These are phyloP conservation scores for Kondoa malvinella DNA, from an alignment of 768 basidiomycete species.

Conservation along the genomic window DNA sequence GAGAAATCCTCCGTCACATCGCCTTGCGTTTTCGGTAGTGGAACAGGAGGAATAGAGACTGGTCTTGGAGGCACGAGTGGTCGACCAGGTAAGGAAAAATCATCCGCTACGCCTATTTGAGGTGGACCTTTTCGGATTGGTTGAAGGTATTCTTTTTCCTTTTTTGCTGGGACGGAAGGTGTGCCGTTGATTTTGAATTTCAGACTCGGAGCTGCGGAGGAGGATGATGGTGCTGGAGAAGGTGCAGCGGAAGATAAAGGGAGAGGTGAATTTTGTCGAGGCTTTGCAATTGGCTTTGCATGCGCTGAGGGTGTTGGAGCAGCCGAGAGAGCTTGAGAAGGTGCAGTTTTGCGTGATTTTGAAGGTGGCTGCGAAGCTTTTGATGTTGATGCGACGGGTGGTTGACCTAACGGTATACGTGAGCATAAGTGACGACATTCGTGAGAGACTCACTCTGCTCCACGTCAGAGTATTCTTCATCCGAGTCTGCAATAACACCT, in stretches of 20 bases:
- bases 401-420: no score
- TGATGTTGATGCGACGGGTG: not conserved
- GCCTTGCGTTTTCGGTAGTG: conserved; percentile 33
- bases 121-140: not conserved
- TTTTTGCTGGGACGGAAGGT: not conserved
- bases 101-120: conserved; percentile 4
- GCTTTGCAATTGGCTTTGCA: conserved; percentile 12
- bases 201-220: not conserved
- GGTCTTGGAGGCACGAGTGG: conserved; percentile 22
- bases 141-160: not conserved
- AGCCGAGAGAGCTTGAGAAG: not conserved
- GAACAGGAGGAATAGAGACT: conserved; percentile 25
- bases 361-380: not conserved
- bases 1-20: conserved; percentile 37
- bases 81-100: conserved; percentile 11
- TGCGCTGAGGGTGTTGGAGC: not conserved
- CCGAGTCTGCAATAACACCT: conserved; percentile 19
- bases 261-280: conserved; percentile 14
- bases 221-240: conserved; percentile 1
- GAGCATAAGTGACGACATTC: no score
- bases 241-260: not conserved
- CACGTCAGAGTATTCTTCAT: conserved; percentile 17
- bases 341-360: conserved; percentile 1
- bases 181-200: not conserved
- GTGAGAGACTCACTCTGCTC: conserved; percentile 2